Base-by-base conservation (phyloP, 225 moss, liverwort and hornwort species). In the Marchantia paleacea region DNA sequence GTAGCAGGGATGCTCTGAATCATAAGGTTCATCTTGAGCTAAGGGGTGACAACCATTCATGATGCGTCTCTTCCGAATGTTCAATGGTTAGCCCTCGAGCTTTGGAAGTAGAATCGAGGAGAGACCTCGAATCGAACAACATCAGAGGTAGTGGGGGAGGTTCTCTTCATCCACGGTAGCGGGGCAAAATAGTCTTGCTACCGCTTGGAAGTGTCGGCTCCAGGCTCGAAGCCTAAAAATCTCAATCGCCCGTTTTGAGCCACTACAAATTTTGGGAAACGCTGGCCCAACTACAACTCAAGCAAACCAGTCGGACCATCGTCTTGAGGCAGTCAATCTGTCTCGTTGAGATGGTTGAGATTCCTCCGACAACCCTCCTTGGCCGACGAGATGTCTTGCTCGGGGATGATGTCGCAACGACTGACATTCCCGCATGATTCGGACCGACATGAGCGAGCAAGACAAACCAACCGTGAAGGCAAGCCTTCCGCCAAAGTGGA, bases 361-460 rank as follows among this genome's bases (percentile, higher is more conserved):
- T 8, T 68, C 8, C 30, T 15, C 30, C 30, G 68, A 68, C 30
- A 6, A 8, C 3, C 62, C 18, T 62, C 16, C n/a, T 2, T 31
- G 12, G 14, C 68, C 10, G 6, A 13, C 30, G 30, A 31, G 30
- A 68, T 6, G 30, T 28, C 68, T 68, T 68, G 12, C 26, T 28
- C 14, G 68, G 39, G 29, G 22, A 68, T 14, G 15, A 68, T 30
- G 68, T 68, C 39, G 39, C 29, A 68, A 68, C 18, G 29, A 18
- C 30, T 68, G 68, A 68, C 68, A 68, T 68, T 68, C 14, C 25
- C 30, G 68, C 68, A 28, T 68, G 26, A 68, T 29, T 39, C 39
- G 39, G 11, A 39, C 16, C 30, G 68, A 68, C 68, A 68, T 68
- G 68, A 31, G 68, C 68, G 68, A 68, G 68, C 68, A 31, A 68